These are phyloP conservation scores for Aspergillus egyptiacus DNA, from an alignment of 495 filamentous ascomycete genomes.

Conservation along the genomic window DNA sequence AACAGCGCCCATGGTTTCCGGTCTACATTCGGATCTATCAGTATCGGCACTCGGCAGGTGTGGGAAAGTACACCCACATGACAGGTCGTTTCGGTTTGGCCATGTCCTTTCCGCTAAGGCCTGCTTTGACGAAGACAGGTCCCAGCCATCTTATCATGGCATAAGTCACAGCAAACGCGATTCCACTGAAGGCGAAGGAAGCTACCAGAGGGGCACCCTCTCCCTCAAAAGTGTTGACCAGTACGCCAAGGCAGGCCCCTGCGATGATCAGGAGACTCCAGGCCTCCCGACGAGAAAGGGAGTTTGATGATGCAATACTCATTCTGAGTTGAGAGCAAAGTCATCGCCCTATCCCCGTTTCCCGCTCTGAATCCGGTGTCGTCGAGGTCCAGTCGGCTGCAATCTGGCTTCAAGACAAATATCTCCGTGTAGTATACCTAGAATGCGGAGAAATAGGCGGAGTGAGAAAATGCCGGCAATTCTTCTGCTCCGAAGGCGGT, in stretches of 20 bases:
- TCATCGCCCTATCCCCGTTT: constrained; percentile 6
- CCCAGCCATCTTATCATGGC: constrained; percentile 94
- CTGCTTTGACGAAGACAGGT: constrained; percentile 77
- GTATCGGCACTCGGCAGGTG: constrained; percentile 10
- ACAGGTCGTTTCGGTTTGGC: constrained; percentile 68
- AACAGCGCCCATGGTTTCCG: constrained; percentile 96
- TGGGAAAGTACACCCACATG: constrained; percentile 51
- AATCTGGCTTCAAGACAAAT: constrained; percentile 30
- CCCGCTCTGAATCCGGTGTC: neutral
- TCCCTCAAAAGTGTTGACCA: constrained; percentile 73
- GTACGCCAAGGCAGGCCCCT: constrained; percentile 62
- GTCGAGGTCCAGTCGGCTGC: constrained; percentile 15
- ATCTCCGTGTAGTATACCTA: too few species aligned
- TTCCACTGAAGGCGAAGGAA: constrained; percentile 75
- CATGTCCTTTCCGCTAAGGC: constrained; percentile 87
- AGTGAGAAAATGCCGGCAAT: neutral
- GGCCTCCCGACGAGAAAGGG: constrained; percentile 62
- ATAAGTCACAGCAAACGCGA: constrained; percentile 75
- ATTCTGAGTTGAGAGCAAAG: constrained; percentile 24
- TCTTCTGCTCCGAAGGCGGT: constrained; percentile 28
- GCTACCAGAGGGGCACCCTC: constrained; percentile 88
- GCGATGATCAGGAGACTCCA: constrained; percentile 64
- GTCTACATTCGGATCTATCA: constrained; percentile 42
- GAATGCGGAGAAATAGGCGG: neutral
- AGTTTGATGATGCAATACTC: constrained; percentile 24